A percentile compares a stretch with the other conserved stretches of the same genome.
Evolutionary conservation across 2,329 filamentous ascomycete species (phyloP).

Genomic region (Camillea tinctor): DNA sequence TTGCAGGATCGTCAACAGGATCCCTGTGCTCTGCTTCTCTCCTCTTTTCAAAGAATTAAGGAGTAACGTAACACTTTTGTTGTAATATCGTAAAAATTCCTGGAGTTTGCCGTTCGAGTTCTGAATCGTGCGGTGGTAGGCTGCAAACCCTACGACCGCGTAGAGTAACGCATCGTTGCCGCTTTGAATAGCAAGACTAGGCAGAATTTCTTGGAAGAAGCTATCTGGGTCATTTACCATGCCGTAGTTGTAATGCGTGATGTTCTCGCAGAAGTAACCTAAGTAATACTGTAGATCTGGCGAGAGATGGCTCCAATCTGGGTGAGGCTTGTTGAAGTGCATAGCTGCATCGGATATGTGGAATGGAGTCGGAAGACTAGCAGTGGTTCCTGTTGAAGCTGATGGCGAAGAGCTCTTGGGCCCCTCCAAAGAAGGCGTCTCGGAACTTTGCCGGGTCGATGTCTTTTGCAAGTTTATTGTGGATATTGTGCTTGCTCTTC

Average conservation of each 20-base stretch:
- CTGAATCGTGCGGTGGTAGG: slow-evolving; percentile 77
- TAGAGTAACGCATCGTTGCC: slow-evolving; percentile 78
- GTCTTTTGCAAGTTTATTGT: slow-evolving; percentile 36
- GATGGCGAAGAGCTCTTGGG: slow-evolving; percentile 54
- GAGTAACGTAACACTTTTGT: slow-evolving; percentile 78
- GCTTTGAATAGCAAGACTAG: slow-evolving; percentile 65
- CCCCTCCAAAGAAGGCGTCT: slow-evolving; percentile 52
- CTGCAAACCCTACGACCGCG: slow-evolving; percentile 82
- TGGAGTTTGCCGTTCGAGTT: slow-evolving; percentile 71
- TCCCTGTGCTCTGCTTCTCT: slow-evolving; percentile 70
- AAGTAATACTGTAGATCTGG: slow-evolving; percentile 76
- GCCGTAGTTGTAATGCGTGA: slow-evolving; percentile 81
- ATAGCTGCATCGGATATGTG: slow-evolving; percentile 32
- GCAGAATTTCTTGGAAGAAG: slow-evolving; percentile 71
- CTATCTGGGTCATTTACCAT: slow-evolving; percentile 67
- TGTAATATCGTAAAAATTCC: slow-evolving; percentile 86
- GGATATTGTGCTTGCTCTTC: slow-evolving; percentile 40
- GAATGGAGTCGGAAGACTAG: slow-evolving; percentile 35
- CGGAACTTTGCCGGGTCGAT: slow-evolving; percentile 47
- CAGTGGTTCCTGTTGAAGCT: slow-evolving; percentile 44
- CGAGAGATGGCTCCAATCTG: slow-evolving; percentile 59
- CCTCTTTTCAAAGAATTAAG: slow-evolving; percentile 68
- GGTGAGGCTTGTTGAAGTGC: slow-evolving; percentile 27
- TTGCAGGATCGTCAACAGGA: slow-evolving; percentile 83
- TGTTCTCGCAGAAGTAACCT: slow-evolving; percentile 72